These are phyloP conservation scores for Puccinellia tenuiflora DNA, from an alignment of 176 grass and related monocot genomes.

Conservation along the genomic window DNA sequence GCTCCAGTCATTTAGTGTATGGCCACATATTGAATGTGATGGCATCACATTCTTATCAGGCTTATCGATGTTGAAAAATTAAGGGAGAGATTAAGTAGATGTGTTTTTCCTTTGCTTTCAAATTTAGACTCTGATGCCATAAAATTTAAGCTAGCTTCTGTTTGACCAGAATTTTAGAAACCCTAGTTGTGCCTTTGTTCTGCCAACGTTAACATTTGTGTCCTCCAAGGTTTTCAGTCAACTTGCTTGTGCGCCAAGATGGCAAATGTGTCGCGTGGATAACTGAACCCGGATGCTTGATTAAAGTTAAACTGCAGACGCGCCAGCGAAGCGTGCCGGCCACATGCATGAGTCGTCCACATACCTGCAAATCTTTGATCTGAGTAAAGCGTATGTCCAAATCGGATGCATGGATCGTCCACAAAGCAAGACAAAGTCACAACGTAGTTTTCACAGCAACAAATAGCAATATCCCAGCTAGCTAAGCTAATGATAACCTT, in stretches of 20 bases:
- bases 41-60: neutral
- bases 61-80: neutral
- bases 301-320: neutral
- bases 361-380: neutral
- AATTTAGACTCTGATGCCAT: neutral
- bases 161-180: slow-evolving; percentile 7
- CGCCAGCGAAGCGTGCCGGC: neutral
- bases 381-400: neutral
- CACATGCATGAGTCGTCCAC: neutral
- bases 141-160: neutral
- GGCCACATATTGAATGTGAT: neutral
- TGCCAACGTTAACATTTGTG: slow-evolving; percentile 32
- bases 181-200: neutral
- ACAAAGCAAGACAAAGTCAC: too few relatives aligned
- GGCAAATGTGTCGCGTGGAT: neutral
- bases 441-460: too few relatives aligned
- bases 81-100: too few relatives aligned
- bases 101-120: too few relatives aligned
- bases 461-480: neutral
- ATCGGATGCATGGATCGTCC: neutral
- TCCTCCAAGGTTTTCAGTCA: slow-evolving; percentile 1
- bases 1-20: neutral
- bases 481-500: neutral
- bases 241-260: slow-evolving; percentile 9
- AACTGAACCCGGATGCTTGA: neutral